Evolutionary conservation across 2,329 filamentous ascomycete genomes (phyloP), one percentile per base, ranked within the genome.

Genomic region (Tolypocladium nubicola): DNA sequence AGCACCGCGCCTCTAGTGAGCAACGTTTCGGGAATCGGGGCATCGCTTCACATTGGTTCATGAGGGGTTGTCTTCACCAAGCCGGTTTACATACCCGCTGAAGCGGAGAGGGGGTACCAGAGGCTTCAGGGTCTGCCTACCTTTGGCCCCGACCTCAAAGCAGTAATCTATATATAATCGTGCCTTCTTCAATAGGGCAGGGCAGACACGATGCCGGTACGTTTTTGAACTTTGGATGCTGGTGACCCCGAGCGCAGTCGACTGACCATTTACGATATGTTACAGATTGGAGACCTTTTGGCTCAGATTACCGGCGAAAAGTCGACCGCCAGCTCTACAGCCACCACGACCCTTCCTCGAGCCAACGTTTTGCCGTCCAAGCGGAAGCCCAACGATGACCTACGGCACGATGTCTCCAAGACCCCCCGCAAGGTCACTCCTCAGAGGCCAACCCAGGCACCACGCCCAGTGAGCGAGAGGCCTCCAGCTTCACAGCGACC

Each of bases 261-360:
- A 52, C 47, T 52, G 2, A 52, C 14, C 30, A 37, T n/a, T 14
- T 52, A 52, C 30, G 7, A 16, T 37, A 16, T 21, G 19, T 14
- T 26, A 30, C 52, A 72, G 70, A 72, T 72, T 55, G 68, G 69
- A 61, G 70, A 72, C 59, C 65, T 72, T 54, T 63, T 72, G 39
- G 83, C 82, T 62, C 79, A 83, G 67, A 86, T 87, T 62, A 81
- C 75, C 61, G 83, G 83, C 65, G 76, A 77, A 61, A 75, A 78
- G 66, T 70, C 75, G 63, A 64, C 76, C 16, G 64, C 67, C 50
- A 64, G 65, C 54, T 60, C 72, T 47, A 63, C 72, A 16, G 58
- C 72, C 49, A 62, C 72, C 19, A 63, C 72, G 9, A 64, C 67
- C 39, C 59, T 67, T 19, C 59, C 61, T 23, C 66, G 67, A 57